A percentile compares a stretch with the other conserved stretches of the same genome.
These are phyloP conservation scores for Epichloe hybrida DNA, from an alignment of 2,329 filamentous ascomycete genomes.

Conservation along the genomic window DNA sequence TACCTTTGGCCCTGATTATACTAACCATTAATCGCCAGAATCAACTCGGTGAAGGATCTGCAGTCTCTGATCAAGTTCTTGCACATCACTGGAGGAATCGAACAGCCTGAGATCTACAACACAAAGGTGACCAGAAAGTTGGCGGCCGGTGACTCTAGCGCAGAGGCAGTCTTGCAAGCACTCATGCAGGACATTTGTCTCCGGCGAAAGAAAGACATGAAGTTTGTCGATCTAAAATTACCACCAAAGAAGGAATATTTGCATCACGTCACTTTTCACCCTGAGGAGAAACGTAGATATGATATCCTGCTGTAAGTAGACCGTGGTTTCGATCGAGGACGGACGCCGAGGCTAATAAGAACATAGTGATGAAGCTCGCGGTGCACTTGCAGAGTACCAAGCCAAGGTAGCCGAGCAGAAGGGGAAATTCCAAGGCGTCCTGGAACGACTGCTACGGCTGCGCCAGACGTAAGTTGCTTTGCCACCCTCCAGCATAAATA, in stretches of 20 bases:
- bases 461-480: constrained; percentile 48
- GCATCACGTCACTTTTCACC: constrained; percentile 58
- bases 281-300: constrained; percentile 66
- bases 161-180: constrained; percentile 54
- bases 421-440: constrained; percentile 56
- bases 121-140: constrained; percentile 48
- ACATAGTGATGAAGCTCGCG: constrained; percentile 55
- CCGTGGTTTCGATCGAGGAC: neutral
- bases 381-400: constrained; percentile 50
- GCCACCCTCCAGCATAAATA: neutral
- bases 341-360: constrained; percentile 11
- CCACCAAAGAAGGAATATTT: constrained; percentile 67
- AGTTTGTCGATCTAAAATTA: constrained; percentile 68
- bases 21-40: constrained; percentile 24
- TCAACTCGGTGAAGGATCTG: constrained; percentile 71
- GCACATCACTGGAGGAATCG: constrained; percentile 59
- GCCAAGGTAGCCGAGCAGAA: constrained; percentile 27
- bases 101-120: constrained; percentile 62
- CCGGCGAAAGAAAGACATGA: constrained; percentile 76
- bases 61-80: constrained; percentile 71
- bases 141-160: constrained; percentile 38
- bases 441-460: constrained; percentile 71
- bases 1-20: neutral
- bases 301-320: constrained; percentile 50
- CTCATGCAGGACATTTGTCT: constrained; percentile 73